These are phyloP conservation scores for Geotrichum candidum DNA, from an alignment of 1,139 yeast genomes.

Conservation along the genomic window DNA sequence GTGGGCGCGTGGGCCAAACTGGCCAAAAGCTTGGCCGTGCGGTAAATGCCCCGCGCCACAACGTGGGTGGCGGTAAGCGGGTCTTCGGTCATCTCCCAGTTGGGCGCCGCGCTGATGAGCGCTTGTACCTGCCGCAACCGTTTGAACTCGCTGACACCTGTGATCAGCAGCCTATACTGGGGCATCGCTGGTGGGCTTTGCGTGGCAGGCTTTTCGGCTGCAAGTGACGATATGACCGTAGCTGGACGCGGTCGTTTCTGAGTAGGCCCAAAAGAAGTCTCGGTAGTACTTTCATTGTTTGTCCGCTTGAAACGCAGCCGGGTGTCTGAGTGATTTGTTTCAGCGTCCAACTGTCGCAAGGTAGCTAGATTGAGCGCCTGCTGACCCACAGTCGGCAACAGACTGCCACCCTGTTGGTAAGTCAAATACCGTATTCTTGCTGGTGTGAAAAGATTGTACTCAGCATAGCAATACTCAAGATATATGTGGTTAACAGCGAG, in stretches of 20 bases:
- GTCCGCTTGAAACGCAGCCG: not conserved
- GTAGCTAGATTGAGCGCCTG: not conserved
- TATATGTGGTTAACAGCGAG: conserved; percentile 72
- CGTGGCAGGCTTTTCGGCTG: not conserved
- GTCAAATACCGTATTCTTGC: conserved; percentile 43
- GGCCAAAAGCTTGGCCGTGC: conserved; percentile 79
- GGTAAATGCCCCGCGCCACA: conserved; percentile 68
- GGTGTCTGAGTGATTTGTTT: not conserved
- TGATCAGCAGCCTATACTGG: not conserved
- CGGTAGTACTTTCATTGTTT: not conserved
- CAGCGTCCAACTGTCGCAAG: not conserved
- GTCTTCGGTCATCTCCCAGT: conserved; percentile 25
- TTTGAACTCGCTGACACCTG: not conserved
- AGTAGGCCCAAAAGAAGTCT: not conserved
- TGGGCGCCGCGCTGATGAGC: conserved; percentile 27
- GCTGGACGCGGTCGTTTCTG: not conserved
- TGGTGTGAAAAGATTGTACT: conserved; percentile 51
- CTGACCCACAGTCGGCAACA: not conserved
- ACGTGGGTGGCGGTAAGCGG: conserved; percentile 32
- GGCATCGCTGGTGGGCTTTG: not conserved
- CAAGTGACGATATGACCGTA: not conserved
- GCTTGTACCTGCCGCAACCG: not conserved
- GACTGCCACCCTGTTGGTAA: conserved; percentile 35
- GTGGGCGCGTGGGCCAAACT: conserved; percentile 40
- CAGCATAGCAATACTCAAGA: conserved; percentile 72